Conservation (phyloP, 2,329 filamentous ascomycete species). For the Fusarium haematococcum region DNA sequence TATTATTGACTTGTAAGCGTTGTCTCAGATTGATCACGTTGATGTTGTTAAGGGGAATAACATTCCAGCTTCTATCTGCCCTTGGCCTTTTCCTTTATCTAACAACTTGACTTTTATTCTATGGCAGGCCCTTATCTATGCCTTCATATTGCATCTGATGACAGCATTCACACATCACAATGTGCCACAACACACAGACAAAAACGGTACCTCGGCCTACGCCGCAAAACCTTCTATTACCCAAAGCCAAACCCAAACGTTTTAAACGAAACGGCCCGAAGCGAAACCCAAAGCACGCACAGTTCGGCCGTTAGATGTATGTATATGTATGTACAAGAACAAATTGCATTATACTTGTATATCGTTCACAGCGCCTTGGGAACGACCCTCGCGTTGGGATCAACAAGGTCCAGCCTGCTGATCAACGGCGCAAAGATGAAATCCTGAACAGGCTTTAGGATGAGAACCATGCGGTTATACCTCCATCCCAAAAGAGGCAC, state of each 20-base stretch:
- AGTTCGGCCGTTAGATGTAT: not conserved
- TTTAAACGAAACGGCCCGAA: not conserved
- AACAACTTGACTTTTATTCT: not conserved
- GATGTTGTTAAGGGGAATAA: not conserved
- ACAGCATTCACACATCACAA: not conserved
- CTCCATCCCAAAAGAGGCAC: slow-evolving; percentile 52
- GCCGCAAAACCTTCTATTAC: slow-evolving; percentile 1
- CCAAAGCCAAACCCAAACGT: not conserved
- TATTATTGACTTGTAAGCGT: not conserved
- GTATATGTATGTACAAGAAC: not conserved
- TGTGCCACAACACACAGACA: not conserved
- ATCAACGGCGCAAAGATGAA: slow-evolving; percentile 41
- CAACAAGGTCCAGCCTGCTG: slow-evolving; percentile 41
- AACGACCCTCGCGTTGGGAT: slow-evolving; percentile 20
- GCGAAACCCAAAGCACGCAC: not conserved
- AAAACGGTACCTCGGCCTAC: not conserved
- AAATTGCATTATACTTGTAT: not conserved
- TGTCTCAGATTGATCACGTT: not conserved
- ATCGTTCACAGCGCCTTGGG: slow-evolving; percentile 30
- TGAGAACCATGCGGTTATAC: slow-evolving; percentile 42
- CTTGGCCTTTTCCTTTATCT: not conserved
- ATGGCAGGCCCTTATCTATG: not conserved
- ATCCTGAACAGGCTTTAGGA: slow-evolving; percentile 46
- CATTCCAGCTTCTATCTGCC: not conserved
- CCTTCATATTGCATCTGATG: not conserved